These are phyloP conservation scores for Alternaria viburni DNA, from an alignment of 2,329 filamentous ascomycete genomes.

Conservation along the genomic window DNA sequence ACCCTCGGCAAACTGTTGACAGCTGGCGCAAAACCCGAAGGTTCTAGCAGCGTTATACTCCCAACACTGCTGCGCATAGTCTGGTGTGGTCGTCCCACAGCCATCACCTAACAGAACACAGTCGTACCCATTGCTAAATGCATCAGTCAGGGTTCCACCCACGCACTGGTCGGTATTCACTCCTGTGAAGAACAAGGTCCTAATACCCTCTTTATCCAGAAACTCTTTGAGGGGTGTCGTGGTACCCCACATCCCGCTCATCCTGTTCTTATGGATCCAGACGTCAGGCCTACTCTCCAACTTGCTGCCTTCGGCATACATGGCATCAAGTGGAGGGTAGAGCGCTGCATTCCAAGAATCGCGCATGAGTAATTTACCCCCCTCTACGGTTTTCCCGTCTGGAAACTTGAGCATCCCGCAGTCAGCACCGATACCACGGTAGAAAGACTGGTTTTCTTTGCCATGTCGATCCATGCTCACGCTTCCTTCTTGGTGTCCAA, in stretches of 20 bases:
- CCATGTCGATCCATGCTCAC: constrained; percentile 45
- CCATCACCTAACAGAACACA: constrained; percentile 51
- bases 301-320: constrained; percentile 32
- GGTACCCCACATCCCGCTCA: constrained; percentile 50
- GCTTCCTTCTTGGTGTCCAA: constrained; percentile 13
- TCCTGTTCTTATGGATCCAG: constrained; percentile 51
- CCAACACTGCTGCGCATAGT: constrained; percentile 48
- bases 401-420: constrained; percentile 28
- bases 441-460: constrained; percentile 17
- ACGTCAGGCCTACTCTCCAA: constrained; percentile 27
- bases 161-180: constrained; percentile 55
- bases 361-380: constrained; percentile 48
- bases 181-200: constrained; percentile 50
- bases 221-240: constrained; percentile 46
- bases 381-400: constrained; percentile 31
- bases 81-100: constrained; percentile 50
- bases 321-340: constrained; percentile 46
- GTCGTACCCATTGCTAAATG: constrained; percentile 53
- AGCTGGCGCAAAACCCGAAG: constrained; percentile 50
- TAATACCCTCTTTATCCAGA: constrained; percentile 47
- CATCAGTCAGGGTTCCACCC: constrained; percentile 50
- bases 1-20: constrained; percentile 40
- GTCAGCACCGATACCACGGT: constrained; percentile 45
- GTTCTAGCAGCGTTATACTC: constrained; percentile 51
- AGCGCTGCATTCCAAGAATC: constrained; percentile 52